Evolutionary conservation across 257 asterid species (phyloP), one percentile per base, ranked within the genome.

Genomic region (Prunella vulgaris): DNA sequence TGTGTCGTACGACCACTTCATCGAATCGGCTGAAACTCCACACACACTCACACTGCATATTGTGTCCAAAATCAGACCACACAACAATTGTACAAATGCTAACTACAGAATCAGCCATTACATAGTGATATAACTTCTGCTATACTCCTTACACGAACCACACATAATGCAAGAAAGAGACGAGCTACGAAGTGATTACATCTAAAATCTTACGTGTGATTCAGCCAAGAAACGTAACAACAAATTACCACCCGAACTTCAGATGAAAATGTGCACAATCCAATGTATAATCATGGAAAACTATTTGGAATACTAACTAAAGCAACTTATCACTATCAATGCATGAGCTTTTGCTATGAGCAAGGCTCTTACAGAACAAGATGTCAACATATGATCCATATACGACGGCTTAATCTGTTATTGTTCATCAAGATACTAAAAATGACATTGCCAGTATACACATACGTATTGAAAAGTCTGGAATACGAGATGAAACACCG

Each of bases 11-110:
- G 89, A 86, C 82, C 98, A 90, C 73, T 90, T 96, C 97, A 90
- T 82, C 3, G 97, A 88, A 38, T 93, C 90, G 10, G 98, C 90
- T 4, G 98, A 93, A 63, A 93, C 96, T 12, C 97, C 98, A 67
- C 90, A 90, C 28, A 90, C 93, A 35, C 86, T 90, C 10, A 76
- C 82, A 76, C 98, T 93, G 85, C 77, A 83, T 28, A 33, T 30
- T 67, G 58, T 15, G 60, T 22, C 58, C 49, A 30, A 69, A 62
- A 28, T 66, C 53, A 67, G 79, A n/a, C 62, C 10, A 51, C 46
- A 18, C 2, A 13, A 42, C 4, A 2, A 0, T 40, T 40, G 12
- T 10, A n/a, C n/a, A n/a, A n/a, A n/a, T n/a, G n/a, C n/a, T n/a
- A n/a, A n/a, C n/a, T n/a, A n/a, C n/a, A n/a, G n/a, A n/a, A n/a